Base-by-base conservation (phyloP, 169 alveolate species). In the Eimeria maxima region DNA sequence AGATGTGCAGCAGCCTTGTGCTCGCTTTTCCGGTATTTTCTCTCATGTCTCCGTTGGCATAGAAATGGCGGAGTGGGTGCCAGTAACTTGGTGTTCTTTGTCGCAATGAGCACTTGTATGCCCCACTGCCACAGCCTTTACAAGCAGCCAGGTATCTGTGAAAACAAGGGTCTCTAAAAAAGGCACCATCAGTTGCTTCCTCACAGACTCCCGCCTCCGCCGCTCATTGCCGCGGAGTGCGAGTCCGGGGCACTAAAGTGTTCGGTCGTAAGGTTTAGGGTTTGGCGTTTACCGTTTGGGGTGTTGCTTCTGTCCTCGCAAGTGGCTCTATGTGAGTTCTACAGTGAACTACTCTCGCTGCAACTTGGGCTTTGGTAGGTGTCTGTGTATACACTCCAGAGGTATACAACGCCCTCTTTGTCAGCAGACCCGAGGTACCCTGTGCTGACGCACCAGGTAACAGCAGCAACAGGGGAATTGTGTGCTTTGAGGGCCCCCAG, bases 321-420 rank as follows among this genome's bases (percentile, higher is more conserved):
- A 14, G 16, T 7, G 16, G 60, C 60, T 53, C 20, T 53, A 14
- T 11, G 3, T 14, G 60, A 11, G 74, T 33, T 24, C n/a, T 65
- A 65, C 4, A n/a, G 14, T 18, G 42, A 14, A 65, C 8, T 11
- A 24, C 69, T 60, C 20, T 53, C 69, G 69, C 20, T 60, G n/a
- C n/a, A 20, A 45, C 69, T 50, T 4, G 24, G 69, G 11, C 69
- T 0, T 44, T 47, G 24, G 42, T 86, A 57, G 29, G 65, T 38
- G 65, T 86, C 93, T 86, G 76, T 29, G 22, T 60, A 63, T 20
- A 57, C 78, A 57, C 38, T 65, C 78, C 93, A 63, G 42, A 86
- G 53, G 67, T 63, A 42, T 0, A 14, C 65, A 27, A 86, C 81
- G 14, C 93, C 78, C 45, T 86, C 67, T 16, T 47, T 63, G 6